Evolutionary conservation across 106 monocot species (phyloP).

Genomic region (Alisma plantagoaquatica): DNA sequence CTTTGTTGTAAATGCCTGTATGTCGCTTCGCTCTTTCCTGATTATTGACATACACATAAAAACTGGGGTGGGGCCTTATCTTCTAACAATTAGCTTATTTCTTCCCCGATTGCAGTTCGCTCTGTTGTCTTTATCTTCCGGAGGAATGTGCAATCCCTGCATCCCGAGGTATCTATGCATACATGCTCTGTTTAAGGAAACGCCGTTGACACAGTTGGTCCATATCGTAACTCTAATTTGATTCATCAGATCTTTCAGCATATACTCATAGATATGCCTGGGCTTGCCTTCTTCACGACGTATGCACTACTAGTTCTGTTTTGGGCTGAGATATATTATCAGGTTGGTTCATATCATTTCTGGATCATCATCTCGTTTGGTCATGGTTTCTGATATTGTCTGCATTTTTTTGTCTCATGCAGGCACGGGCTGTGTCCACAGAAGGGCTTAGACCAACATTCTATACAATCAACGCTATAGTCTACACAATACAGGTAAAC

Average conservation of each 20-base stretch:
- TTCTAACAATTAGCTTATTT: no score
- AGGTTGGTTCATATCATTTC: slow-evolving; percentile 27
- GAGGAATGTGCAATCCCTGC: slow-evolving; percentile 39
- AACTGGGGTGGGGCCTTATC: no score
- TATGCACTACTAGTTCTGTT: slow-evolving; percentile 84
- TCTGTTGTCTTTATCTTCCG: slow-evolving; percentile 70
- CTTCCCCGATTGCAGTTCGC: slow-evolving; percentile 75
- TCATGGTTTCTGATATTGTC: neutral
- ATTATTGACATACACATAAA: no score
- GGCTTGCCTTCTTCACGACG: slow-evolving; percentile 88
- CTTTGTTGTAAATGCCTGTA: slow-evolving; percentile 81
- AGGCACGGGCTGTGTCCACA: slow-evolving; percentile 79
- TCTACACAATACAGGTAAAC: slow-evolving; percentile 76
- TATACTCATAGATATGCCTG: slow-evolving; percentile 76
- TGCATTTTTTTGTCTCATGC: slow-evolving; percentile 4
- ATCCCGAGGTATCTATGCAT: slow-evolving; percentile 47
- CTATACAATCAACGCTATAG: slow-evolving; percentile 56
- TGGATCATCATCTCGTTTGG: neutral
- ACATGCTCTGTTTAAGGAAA: neutral
- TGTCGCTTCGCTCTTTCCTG: slow-evolving; percentile 6
- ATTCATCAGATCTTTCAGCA: slow-evolving; percentile 66
- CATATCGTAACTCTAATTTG: neutral
- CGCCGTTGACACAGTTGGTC: neutral
- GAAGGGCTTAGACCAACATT: slow-evolving; percentile 70
- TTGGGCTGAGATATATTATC: slow-evolving; percentile 99